Evolutionary conservation across 2,329 filamentous ascomycete species (phyloP).

Genomic region (Aspergillus floridensis): DNA sequence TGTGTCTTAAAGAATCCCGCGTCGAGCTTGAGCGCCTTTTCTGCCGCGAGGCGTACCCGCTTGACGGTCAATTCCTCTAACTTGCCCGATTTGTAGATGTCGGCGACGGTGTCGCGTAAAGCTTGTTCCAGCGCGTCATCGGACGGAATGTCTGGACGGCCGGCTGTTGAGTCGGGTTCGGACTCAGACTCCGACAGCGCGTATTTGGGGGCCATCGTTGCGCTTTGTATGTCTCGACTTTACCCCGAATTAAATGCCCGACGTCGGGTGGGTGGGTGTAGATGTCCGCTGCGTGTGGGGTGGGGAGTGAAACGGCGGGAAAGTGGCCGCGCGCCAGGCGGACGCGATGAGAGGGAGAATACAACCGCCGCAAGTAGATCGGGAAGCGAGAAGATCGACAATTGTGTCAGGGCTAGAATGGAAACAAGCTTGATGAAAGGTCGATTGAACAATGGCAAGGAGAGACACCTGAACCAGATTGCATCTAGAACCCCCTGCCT

Average conservation of each 20-base stretch:
- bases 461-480: too few species aligned
- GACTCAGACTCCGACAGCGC: constrained; percentile 33
- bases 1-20: constrained; percentile 57
- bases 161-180: constrained; percentile 23
- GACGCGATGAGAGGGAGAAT: background rate
- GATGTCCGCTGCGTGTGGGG: background rate
- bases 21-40: constrained; percentile 51
- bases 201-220: constrained; percentile 30
- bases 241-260: background rate
- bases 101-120: constrained; percentile 39
- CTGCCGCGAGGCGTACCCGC: constrained; percentile 52
- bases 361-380: too few species aligned
- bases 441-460: too few species aligned
- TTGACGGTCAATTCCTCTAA: constrained; percentile 57
- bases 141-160: constrained; percentile 24
- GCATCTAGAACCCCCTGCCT: background rate
- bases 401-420: too few species aligned
- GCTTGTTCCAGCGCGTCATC: constrained; percentile 36
- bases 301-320: background rate
- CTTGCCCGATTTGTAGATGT: constrained; percentile 39
- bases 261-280: background rate
- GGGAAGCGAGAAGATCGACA: too few species aligned
- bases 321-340: background rate
- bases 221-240: background rate
- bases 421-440: too few species aligned